phyloP scores from a whole-genome alignment of 139 green algal genomes.

The Eudorina sp. region DNA sequence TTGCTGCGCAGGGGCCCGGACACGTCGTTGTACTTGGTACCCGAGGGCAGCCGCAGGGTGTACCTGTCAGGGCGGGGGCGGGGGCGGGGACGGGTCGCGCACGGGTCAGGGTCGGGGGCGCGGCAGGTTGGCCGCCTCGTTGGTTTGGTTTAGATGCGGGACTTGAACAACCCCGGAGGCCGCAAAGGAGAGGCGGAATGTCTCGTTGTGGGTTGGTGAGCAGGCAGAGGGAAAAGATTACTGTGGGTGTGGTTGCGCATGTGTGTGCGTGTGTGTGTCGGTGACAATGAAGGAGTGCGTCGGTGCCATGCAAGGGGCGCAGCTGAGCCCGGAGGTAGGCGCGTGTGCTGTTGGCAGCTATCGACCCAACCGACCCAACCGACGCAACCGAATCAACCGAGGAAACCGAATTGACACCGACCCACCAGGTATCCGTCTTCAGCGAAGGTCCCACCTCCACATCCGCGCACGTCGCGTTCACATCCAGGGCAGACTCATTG shows the following conservation, averaged over 20 bases:
- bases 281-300: background rate
- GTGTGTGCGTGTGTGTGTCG: no score
- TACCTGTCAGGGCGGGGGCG: background rate
- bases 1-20: background rate
- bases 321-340: no score
- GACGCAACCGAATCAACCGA: background rate
- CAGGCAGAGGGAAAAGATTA: background rate
- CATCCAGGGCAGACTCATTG: background rate
- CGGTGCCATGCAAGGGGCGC: background rate
- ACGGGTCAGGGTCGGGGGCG: background rate
- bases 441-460: slow-evolving; percentile 1
- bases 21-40: background rate
- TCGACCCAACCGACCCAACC: background rate
- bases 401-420: background rate
- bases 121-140: background rate
- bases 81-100: background rate
- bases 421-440: slow-evolving; percentile 14
- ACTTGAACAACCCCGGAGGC: background rate
- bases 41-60: background rate
- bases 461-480: slow-evolving; percentile 6
- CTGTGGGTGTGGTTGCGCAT: no score
- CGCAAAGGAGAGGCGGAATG: background rate
- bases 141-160: background rate
- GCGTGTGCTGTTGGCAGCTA: background rate
- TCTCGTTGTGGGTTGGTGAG: background rate